Base-by-base conservation (phyloP, 495 filamentous ascomycete genomes). In the Melanomma pulvis-pyrius region DNA sequence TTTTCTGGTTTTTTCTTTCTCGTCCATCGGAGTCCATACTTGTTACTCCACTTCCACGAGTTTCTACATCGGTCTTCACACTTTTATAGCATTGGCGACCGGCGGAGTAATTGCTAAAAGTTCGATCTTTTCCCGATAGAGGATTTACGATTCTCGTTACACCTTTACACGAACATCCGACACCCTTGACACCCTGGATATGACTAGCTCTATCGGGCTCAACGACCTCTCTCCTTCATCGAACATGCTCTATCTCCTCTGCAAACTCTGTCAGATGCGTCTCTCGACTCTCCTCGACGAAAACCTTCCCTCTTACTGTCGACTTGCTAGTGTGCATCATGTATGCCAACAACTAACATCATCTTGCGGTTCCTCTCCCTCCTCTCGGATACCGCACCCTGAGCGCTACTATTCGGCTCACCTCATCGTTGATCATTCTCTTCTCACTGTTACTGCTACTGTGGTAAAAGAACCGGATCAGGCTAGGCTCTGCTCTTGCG, bases 61-160 rank as follows among this genome's bases (percentile, higher is more conserved):
- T 44, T 44, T 19, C 56, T 59, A 29, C 25, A 21, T 59, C 56
- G 24, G 48, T 59, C 54, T 26, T 30, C 24, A 34, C 30, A 34
- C 30, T 26, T 44, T 26, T 61, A 12, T 53, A 53, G 58, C 59
- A 71, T 67, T 52, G 26, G 28, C 59, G 34, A 60, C 61, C 29
- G 59, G 59, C 63, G 68, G 68, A 44, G 63, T 59, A 58, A 61
- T 65, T 59, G 25, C 47, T 61, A 71, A 71, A 71, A 71, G 64
- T 67, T 44, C 59, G 54, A 52, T 50, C 56, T 53, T 63, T 67
- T 19, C 57, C 57, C 21, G 47, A 59, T 67, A 67, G 68, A 71
- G 68, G 59, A 64, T 67, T 57, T 24, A 51, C 54, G 53, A 65
- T 53, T 69, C 67, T 56, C 32, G 34, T 32, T 48, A 22, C 21